These are phyloP conservation scores for Pugionium dolabratum DNA, from an alignment of 345 rosid genomes.

Conservation along the genomic window DNA sequence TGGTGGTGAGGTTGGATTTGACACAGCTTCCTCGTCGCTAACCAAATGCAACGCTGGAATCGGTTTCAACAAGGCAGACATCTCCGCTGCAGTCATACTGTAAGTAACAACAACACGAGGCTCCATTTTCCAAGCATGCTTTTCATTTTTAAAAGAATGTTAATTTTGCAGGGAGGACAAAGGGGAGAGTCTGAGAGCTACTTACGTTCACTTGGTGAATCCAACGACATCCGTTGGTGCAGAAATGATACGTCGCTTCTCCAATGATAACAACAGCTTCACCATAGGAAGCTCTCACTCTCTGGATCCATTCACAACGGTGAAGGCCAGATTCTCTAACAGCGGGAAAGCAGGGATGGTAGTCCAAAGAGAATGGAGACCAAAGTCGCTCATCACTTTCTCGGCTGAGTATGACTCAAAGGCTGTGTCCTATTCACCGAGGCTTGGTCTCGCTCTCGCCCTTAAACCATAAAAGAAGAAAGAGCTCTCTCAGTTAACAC, in stretches of 20 bases:
- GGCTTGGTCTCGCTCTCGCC: slow-evolving; percentile 71
- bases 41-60: slow-evolving; percentile 74
- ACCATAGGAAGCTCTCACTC: slow-evolving; percentile 64
- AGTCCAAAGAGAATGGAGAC: slow-evolving; percentile 79
- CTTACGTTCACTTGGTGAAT: slow-evolving; percentile 63
- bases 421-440: slow-evolving; percentile 54
- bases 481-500: background rate
- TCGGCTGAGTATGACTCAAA: slow-evolving; percentile 75
- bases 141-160: background rate
- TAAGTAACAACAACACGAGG: slow-evolving; percentile 41
- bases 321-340: slow-evolving; percentile 60
- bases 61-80: slow-evolving; percentile 60
- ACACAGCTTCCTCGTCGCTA: slow-evolving; percentile 69
- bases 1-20: slow-evolving; percentile 79
- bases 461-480: slow-evolving; percentile 61
- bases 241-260: slow-evolving; percentile 68
- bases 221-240: slow-evolving; percentile 63
- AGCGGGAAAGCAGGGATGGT: slow-evolving; percentile 65
- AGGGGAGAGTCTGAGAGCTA: slow-evolving; percentile 71
- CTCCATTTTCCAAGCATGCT: background rate
- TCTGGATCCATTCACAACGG: slow-evolving; percentile 54
- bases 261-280: slow-evolving; percentile 59
- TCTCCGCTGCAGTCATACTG: slow-evolving; percentile 66
- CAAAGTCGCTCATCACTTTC: slow-evolving; percentile 61
- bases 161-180: slow-evolving; percentile 56